Base-by-base conservation (phyloP, 2,329 filamentous ascomycete species). In the Alternaria atra region DNA sequence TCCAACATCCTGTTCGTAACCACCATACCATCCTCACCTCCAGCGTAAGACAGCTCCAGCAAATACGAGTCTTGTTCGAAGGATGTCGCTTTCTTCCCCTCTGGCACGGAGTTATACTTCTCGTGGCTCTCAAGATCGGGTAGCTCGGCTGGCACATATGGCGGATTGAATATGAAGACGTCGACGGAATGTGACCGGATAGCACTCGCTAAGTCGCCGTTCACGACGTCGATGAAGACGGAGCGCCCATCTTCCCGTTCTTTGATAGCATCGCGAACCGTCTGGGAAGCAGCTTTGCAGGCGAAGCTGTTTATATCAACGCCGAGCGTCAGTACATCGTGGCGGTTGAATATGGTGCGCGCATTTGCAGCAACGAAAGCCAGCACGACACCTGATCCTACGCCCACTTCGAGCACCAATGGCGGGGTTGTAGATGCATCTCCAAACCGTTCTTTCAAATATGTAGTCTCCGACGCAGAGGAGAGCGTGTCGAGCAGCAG, bases 141-240 rank as follows among this genome's bases (percentile, higher is more conserved):
- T 60, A 96, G 80, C 27, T 90, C 85, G 2, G 94, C 96, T 2
- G 95, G 95, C 13, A 99, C 95, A 76, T 99, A 99, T 0, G 95
- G 95, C 54, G 95, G 95, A 76, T 99, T 99, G 84, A 98, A 99
- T 29, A 99, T 86, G 64, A 99, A 84, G 10, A 99, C 85, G 75
- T 99, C 95, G 5, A 97, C 85, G 39, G 80, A 79, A 2, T 84
- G 82, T 0, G 81, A 74, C 7, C 85, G 84, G 40, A 96, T 80
- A 0, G 89, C 82, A 2, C 85, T 79, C 5, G 85, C 84, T 0
- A 99, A 84, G 74, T 98, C 92, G 2, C 87, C 90, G 60, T 88
- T 88, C 27, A 90, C 76, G 17, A 90, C 86, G 40, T 88, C 90
- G 7, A 95, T 79, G 69, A 90, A 92, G 8, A 80, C 70, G 2